Conservation (phyloP, 192 early-diverging fungal genomes). For the Funneliformis mosseae region DNA sequence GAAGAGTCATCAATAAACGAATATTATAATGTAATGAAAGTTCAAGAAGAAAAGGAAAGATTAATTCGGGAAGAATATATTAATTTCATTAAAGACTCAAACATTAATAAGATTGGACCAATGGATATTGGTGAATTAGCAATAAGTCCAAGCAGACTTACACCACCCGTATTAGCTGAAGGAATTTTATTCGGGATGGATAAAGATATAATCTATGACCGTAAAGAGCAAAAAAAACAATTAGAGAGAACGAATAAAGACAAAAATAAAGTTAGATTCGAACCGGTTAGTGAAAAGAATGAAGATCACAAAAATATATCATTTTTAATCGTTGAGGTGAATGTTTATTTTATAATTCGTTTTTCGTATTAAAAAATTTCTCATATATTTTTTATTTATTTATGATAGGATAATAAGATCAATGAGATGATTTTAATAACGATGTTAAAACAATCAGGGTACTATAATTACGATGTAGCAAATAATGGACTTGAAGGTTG, state of each 20-base stretch:
- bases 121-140: background rate
- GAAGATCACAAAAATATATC: background rate
- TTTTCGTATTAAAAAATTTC: background rate
- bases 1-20: background rate
- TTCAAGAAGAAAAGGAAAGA: background rate
- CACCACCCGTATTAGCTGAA: background rate
- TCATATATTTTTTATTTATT: background rate
- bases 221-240: background rate
- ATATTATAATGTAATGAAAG: background rate
- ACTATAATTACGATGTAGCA: background rate
- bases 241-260: background rate
- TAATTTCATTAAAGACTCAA: background rate
- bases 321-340: constrained; percentile 15
- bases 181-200: background rate
- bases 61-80: background rate
- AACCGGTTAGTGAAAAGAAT: background rate
- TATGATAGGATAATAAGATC: constrained; percentile 14
- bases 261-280: background rate
- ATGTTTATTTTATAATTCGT: background rate
- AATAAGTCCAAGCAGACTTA: background rate
- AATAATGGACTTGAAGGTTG: constrained; percentile 6
- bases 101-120: background rate
- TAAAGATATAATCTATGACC: background rate
- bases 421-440: constrained; percentile 19
- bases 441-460: constrained; percentile 10